Conservation (phyloP, 371 early-diverging fungal species). For the Funneliformis caledonium region DNA sequence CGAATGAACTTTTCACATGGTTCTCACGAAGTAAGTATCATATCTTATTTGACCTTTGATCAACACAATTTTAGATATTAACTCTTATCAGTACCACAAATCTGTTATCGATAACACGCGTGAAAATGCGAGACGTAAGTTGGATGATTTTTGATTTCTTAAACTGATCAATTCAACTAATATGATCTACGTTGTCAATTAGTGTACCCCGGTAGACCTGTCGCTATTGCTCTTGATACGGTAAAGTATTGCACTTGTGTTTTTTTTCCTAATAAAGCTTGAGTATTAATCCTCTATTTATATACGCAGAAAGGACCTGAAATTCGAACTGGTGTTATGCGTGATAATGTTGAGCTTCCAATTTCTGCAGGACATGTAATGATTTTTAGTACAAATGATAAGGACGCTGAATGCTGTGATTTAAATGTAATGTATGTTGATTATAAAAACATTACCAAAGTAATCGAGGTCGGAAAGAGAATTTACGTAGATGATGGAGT, state of each 20-base stretch:
- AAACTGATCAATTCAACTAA: background rate
- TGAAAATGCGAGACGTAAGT: conserved; percentile 47
- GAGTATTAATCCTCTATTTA: background rate
- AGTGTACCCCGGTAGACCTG: conserved; percentile 70
- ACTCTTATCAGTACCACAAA: conserved; percentile 73
- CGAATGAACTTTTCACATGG: conserved; percentile 98
- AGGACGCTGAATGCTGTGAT: conserved; percentile 67
- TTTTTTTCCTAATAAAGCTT: background rate
- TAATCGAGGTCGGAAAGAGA: conserved; percentile 78
- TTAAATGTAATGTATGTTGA: conserved; percentile 82
- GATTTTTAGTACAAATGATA: conserved; percentile 81
- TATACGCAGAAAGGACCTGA: conserved; percentile 72
- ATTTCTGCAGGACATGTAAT: conserved; percentile 79
- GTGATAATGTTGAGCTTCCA: conserved; percentile 65
- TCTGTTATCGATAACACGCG: conserved; percentile 83
- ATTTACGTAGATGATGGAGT: conserved; percentile 92
- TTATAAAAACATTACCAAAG: conserved; percentile 85
- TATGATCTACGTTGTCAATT: background rate
- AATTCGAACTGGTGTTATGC: conserved; percentile 83
- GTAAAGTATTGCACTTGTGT: background rate
- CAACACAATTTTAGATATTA: background rate
- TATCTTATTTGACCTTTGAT: conserved; percentile 6
- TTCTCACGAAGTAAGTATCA: conserved; percentile 73
- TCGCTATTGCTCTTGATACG: conserved; percentile 88
- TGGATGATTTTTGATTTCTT: background rate